Evolutionary conservation across 768 basidiomycete species (phyloP).

Genomic region (Hypsizygus marmoreus): DNA sequence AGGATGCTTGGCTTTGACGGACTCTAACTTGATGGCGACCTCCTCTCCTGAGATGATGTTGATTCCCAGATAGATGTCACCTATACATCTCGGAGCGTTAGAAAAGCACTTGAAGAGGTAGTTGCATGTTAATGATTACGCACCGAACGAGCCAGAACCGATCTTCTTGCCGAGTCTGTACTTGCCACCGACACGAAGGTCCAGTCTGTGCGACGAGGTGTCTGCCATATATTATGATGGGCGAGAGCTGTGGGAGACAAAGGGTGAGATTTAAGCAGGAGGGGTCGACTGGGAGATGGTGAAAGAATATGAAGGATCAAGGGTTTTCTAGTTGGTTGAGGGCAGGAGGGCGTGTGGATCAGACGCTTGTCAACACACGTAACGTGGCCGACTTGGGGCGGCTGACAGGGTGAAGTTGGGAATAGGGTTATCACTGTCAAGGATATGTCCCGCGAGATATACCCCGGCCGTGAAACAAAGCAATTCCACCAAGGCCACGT

Average conservation of each 20-base stretch:
- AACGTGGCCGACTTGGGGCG: constrained; percentile 38
- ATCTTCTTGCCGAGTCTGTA: constrained; percentile 99
- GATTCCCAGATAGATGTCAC: constrained; percentile 98
- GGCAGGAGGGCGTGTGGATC: constrained; percentile 45
- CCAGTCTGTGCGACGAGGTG: constrained; percentile 67
- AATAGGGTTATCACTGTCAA: constrained; percentile 7
- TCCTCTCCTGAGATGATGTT: constrained; percentile 99
- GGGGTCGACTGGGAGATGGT: constrained; percentile 14
- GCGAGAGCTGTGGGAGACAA: constrained; percentile 20
- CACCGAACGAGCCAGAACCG: constrained; percentile 96
- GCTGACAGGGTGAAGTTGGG: constrained; percentile 22
- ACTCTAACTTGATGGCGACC: constrained; percentile 99
- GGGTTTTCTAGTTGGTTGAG: constrained; percentile 35
- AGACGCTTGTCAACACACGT: constrained; percentile 37
- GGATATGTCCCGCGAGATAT: constrained; percentile 3
- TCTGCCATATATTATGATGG: constrained; percentile 64
- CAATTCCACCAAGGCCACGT: constrained; percentile 19
- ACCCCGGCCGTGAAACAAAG: constrained; percentile 3
- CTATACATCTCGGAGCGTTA: constrained; percentile 40
- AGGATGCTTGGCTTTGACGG: constrained; percentile 99
- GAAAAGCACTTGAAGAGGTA: constrained; percentile 3
- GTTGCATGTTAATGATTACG: constrained; percentile 34
- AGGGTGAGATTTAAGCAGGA: constrained; percentile 21
- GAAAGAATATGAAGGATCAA: constrained; percentile 25
- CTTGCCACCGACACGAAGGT: constrained; percentile 90